Evolutionary conservation across 2,329 filamentous ascomycete species (phyloP), one percentile per base, ranked within the genome.

Genomic region (Aureobasidium uvarum): DNA sequence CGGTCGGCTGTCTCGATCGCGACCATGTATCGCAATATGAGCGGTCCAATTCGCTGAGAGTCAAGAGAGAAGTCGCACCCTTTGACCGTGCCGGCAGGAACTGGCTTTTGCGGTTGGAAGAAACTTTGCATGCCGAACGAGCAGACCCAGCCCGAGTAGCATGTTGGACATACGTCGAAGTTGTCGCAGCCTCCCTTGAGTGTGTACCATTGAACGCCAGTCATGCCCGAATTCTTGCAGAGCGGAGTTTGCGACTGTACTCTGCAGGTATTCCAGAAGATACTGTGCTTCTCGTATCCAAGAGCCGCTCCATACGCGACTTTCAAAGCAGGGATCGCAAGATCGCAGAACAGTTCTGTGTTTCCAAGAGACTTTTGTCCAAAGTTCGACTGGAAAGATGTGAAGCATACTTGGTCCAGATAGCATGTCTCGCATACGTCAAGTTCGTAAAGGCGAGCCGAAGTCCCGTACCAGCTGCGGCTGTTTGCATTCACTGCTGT

Each of bases 141-240:
- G 33, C 52, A 39, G 33, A 56, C 6, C 6, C 20, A 39, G n/a
- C 52, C 52, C 5, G 10, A 16, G 7, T 56, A 56, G 52, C 36
- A 56, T 14, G 52, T 56, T 3, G 33, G 52, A 18, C 36, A 56
- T 2, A 56, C 14, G 4, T 41, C 52, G n/a, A 56, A 56, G 11
- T 56, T 56, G 13, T 56, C n/a, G n/a, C 52, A 56, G 38, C 52
- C 36, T 18, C 52, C 52, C 31, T 56, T 28, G 33, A 56, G 18
- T 1, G 52, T 56, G 11, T 41, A 56, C 52, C 52, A 56, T 3
- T 38, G 33, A 11, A 38, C 36, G 18, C n/a, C n/a, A 39, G 52
- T 16, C 23, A 41, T 41, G 14, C 36, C 52, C 10, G 16, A 13
- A 16, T 13, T 16, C 8, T 51, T 51, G 28, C 48, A 51, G 2